Evolutionary conservation across 768 basidiomycete genomes (phyloP).

Genomic region (Coprinopsis cinerea): DNA sequence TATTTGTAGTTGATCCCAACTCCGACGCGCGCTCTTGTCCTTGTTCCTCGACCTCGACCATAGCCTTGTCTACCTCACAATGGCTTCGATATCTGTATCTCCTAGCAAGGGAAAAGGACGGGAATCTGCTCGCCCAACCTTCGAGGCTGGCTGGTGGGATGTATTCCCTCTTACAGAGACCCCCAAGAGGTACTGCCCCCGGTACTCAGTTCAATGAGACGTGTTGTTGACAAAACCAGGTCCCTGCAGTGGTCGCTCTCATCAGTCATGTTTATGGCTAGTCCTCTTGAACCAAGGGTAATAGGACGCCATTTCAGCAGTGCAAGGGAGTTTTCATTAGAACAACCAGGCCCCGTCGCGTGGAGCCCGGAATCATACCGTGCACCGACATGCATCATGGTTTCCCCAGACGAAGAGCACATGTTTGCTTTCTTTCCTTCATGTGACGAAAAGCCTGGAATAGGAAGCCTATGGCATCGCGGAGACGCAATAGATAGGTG

Average conservation of each 20-base stretch:
- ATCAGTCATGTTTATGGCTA: slow-evolving; percentile 64
- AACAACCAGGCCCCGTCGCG: slow-evolving; percentile 46
- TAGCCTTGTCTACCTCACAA: not conserved
- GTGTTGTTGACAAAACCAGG: slow-evolving; percentile 28
- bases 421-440: slow-evolving; percentile 70
- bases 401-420: slow-evolving; percentile 54
- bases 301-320: slow-evolving; percentile 65
- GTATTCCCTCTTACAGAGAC: slow-evolving; percentile 56
- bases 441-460: slow-evolving; percentile 39
- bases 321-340: slow-evolving; percentile 55
- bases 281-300: slow-evolving; percentile 55
- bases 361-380: slow-evolving; percentile 44
- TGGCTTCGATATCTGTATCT: slow-evolving; percentile 17
- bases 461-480: slow-evolving; percentile 62
- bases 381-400: slow-evolving; percentile 57
- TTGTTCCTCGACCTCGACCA: no score
- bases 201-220: slow-evolving; percentile 1
- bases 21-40: not conserved
- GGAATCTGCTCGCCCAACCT: slow-evolving; percentile 31
- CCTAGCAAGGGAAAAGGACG: slow-evolving; percentile 48
- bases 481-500: slow-evolving; percentile 58
- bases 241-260: slow-evolving; percentile 68
- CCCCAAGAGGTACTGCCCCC: slow-evolving; percentile 40
- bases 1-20: not conserved
- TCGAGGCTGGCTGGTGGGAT: slow-evolving; percentile 74